Conservation (phyloP, 495 filamentous ascomycete genomes). For the Aspergillus wentii region DNA sequence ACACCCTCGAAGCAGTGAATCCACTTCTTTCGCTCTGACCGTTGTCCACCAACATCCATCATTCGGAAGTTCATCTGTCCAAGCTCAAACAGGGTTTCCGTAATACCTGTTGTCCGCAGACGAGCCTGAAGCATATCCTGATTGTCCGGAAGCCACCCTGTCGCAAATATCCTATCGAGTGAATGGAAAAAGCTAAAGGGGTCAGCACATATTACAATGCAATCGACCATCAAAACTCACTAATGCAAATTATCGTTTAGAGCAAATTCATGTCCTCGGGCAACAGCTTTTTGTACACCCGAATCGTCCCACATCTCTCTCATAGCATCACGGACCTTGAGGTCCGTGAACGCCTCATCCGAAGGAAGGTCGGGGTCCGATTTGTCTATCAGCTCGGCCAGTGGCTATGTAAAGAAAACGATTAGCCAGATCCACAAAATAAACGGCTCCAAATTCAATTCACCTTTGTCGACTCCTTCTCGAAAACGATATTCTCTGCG, state of each 20-base stretch:
- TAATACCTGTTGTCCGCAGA: conserved; percentile 92
- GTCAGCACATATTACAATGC: not conserved
- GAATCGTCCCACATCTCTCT: conserved; percentile 77
- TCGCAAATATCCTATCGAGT: conserved; percentile 82
- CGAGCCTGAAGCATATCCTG: conserved; percentile 94
- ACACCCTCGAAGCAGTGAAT: conserved; percentile 99
- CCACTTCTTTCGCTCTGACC: conserved; percentile 99
- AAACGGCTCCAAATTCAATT: not conserved
- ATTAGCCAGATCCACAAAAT: conserved; percentile 6
- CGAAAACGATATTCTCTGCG: conserved; percentile 70
- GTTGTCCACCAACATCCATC: conserved; percentile 97
- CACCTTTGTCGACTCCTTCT: conserved; percentile 74
- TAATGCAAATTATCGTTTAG: conserved; percentile 93
- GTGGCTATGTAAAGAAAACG: conserved; percentile 19
- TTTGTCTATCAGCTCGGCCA: conserved; percentile 28
- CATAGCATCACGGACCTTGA: conserved; percentile 69
- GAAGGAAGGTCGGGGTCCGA: conserved; percentile 70
- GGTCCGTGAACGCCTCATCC: conserved; percentile 63
- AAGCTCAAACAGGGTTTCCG: conserved; percentile 92
- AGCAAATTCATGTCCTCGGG: conserved; percentile 91
- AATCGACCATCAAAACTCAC: conserved; percentile 47
- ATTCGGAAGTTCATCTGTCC: conserved; percentile 95
- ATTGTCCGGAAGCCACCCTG: conserved; percentile 87
- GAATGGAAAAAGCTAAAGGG: conserved; percentile 77
- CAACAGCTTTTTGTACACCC: conserved; percentile 80